A percentile compares a stretch with the other conserved stretches of the same genome.
Evolutionary conservation across 768 basidiomycete genomes (phyloP).

Genomic region (Boletus fagicola): DNA sequence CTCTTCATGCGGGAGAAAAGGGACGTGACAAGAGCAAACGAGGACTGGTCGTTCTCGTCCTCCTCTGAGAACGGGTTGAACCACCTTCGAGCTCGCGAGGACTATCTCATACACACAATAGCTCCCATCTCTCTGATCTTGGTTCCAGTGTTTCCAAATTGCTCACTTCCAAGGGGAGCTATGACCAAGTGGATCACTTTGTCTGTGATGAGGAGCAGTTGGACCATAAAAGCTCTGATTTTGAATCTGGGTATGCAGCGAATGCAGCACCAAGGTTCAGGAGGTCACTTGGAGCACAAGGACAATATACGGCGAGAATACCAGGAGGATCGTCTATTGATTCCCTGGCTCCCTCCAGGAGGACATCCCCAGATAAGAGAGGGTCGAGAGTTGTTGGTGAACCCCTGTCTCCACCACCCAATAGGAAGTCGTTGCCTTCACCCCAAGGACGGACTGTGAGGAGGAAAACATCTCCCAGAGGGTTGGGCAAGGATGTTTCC

Average conservation of each 20-base stretch:
- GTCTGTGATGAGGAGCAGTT: no score
- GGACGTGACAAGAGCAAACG: constrained; percentile 79
- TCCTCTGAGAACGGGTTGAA: constrained; percentile 94
- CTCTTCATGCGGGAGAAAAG: constrained; percentile 81
- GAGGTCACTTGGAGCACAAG: constrained; percentile 39
- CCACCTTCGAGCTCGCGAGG: no score
- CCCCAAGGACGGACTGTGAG: constrained; percentile 38
- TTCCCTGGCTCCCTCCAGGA: constrained; percentile 60
- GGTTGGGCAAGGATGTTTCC: constrained; percentile 36
- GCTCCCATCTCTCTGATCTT: no score
- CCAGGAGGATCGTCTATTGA: constrained; percentile 49
- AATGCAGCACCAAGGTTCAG: constrained; percentile 82
- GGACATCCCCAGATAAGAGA: constrained; percentile 74
- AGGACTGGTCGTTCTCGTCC: constrained; percentile 86
- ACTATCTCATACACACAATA: no score
- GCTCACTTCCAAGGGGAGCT: no score
- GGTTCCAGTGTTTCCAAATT: no score
- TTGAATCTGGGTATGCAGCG: constrained; percentile 90
- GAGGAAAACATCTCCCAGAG: constrained; percentile 35
- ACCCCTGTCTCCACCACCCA: constrained; percentile 27
- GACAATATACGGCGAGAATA: constrained; percentile 46
- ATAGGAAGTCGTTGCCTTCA: constrained; percentile 27
- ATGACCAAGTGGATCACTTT: no score
- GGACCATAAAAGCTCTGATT: no score
- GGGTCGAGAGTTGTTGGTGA: constrained; percentile 38